Conservation (phyloP, 2,329 filamentous ascomycete genomes). For the Stromatinia cepivora region DNA sequence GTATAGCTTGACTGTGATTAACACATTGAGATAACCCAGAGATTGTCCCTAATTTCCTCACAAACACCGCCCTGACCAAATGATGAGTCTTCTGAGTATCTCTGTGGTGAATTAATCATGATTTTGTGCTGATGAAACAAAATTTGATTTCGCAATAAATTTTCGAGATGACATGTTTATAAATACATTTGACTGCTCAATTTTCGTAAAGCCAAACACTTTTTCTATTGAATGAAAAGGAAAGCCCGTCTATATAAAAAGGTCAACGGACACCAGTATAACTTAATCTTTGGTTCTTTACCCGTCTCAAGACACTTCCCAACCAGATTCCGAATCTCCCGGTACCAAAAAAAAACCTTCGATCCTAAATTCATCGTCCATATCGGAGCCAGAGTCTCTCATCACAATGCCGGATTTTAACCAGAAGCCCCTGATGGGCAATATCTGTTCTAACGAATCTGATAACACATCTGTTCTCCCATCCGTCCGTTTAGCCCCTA, state of each 20-base stretch:
- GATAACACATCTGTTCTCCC: constrained; percentile 1
- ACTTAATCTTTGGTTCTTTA: neutral
- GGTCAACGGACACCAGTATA: too few relatives aligned
- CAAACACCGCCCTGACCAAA: neutral
- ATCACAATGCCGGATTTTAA: neutral
- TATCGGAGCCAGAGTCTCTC: neutral
- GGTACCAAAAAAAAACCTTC: neutral
- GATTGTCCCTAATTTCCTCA: neutral
- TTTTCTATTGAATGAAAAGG: too few relatives aligned
- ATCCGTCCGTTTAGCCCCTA: neutral
- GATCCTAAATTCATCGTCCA: neutral
- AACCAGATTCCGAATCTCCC: neutral
- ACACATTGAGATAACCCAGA: neutral
- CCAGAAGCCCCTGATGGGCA: neutral
- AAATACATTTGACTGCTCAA: too few relatives aligned
- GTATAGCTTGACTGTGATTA: neutral
- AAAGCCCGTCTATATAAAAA: too few relatives aligned
- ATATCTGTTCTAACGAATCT: neutral
- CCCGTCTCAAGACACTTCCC: neutral
- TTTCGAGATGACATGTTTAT: too few relatives aligned
- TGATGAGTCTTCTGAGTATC: neutral
- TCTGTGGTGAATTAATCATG: neutral
- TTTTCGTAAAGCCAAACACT: too few relatives aligned
- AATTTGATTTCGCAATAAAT: too few relatives aligned
- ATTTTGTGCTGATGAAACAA: neutral